Conservation (phyloP, 805 yeast genomes). For the Tetrapisispora arboricola region DNA sequence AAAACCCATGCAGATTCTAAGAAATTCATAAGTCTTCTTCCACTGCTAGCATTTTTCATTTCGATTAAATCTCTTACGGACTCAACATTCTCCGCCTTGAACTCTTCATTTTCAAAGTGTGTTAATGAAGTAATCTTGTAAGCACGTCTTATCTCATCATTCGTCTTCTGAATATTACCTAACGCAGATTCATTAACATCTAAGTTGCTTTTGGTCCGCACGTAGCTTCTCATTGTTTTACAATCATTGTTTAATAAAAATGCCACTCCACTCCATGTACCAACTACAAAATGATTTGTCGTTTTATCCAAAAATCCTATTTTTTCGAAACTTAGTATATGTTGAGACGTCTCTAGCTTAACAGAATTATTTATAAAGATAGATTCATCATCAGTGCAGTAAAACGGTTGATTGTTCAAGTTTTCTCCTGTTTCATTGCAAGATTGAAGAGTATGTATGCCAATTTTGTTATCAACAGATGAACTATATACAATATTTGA, state of each 20-base stretch:
- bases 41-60: constrained; percentile 5
- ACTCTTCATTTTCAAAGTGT: background rate
- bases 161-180: constrained; percentile 14
- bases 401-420: background rate
- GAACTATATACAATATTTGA: constrained; percentile 10
- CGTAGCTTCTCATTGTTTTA: constrained; percentile 1
- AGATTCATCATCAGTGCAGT: background rate
- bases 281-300: constrained; percentile 5
- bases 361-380: background rate
- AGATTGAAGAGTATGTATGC: constrained; percentile 6
- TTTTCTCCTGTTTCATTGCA: background rate
- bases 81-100: background rate
- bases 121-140: background rate
- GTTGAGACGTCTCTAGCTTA: background rate
- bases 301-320: constrained; percentile 11
- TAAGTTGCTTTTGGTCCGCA: constrained; percentile 17
- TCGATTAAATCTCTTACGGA: too few relatives aligned
- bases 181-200: constrained; percentile 17
- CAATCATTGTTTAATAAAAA: constrained; percentile 5
- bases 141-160: background rate
- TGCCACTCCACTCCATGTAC: constrained; percentile 21
- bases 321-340: constrained; percentile 6
- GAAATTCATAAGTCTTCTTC: constrained; percentile 13
- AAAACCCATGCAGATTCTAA: constrained; percentile 18
- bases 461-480: constrained; percentile 14